These are phyloP conservation scores for Digitaria exilis DNA, from an alignment of 202 grass and related monocot genomes.

Conservation along the genomic window DNA sequence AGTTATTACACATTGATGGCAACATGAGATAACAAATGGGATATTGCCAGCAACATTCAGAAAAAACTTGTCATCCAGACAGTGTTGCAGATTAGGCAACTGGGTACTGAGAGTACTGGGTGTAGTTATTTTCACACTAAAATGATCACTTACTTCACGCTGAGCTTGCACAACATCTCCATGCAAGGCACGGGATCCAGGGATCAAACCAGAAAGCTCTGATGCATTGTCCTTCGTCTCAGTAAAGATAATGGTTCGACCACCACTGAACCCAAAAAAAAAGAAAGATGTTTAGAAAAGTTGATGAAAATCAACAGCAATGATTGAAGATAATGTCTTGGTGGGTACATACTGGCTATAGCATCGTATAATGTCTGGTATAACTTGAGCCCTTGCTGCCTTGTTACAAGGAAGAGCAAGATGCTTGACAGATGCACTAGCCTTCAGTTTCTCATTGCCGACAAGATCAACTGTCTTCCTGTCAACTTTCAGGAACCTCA, in stretches of 20 bases:
- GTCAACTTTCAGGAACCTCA: constrained; percentile 79
- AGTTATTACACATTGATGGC: neutral
- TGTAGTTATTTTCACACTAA: neutral
- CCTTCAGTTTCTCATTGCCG: constrained; percentile 90
- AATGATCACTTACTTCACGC: constrained; percentile 69
- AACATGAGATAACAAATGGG: neutral
- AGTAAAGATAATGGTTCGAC: constrained; percentile 92
- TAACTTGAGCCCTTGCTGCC: constrained; percentile 76
- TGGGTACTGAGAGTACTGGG: neutral
- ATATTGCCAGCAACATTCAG: neutral
- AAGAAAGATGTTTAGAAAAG: constrained; percentile 32
- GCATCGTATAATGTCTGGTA: constrained; percentile 91
- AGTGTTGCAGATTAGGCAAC: neutral
- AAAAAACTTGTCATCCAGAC: neutral
- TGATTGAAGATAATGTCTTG: neutral
- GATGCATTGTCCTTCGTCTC: constrained; percentile 88
- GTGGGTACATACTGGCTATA: constrained; percentile 77
- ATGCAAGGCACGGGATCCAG: constrained; percentile 91
- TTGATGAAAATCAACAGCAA: neutral
- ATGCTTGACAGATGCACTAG: constrained; percentile 88
- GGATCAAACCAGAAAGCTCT: constrained; percentile 79
- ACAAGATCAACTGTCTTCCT: constrained; percentile 94
- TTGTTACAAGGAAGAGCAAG: constrained; percentile 92
- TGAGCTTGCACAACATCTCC: constrained; percentile 89
- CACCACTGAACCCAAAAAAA: constrained; percentile 50